phyloP scores from a whole-genome alignment of 768 basidiomycete genomes.

The Collybiopsis confluens region DNA sequence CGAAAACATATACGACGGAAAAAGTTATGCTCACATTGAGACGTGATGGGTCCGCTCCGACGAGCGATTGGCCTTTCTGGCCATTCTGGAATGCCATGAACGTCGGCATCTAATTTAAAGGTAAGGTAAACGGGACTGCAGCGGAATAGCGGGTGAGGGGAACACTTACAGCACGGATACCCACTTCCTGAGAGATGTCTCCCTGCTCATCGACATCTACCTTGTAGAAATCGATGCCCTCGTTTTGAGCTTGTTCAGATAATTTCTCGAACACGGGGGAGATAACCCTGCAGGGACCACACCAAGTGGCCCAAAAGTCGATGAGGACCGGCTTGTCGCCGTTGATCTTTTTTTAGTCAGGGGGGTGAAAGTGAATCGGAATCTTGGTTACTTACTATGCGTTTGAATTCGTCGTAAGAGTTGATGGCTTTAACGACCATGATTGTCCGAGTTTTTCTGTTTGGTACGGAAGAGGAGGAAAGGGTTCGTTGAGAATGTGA shows the following conservation, averaged over 20 bases:
- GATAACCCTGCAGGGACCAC: constrained; percentile 66
- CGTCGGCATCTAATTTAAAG: constrained; percentile 35
- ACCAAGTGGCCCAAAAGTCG: constrained; percentile 81
- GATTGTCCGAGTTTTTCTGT: too few species aligned
- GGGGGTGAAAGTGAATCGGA: not conserved
- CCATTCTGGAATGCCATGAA: constrained; percentile 36
- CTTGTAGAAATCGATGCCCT: constrained; percentile 59
- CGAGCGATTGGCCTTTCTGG: constrained; percentile 29
- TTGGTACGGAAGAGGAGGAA: not conserved
- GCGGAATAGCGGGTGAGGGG: not conserved
- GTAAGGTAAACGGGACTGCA: not conserved
- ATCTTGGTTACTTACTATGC: constrained; percentile 33
- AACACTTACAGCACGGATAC: constrained; percentile 54
- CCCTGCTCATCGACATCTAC: constrained; percentile 64
- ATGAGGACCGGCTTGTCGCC: constrained; percentile 40
- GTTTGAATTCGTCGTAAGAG: constrained; percentile 34
- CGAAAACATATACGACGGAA: not conserved
- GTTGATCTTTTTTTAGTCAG: constrained; percentile 32
- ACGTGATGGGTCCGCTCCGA: constrained; percentile 42
- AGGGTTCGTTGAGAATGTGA: not conserved
- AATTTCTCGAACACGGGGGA: constrained; percentile 61
- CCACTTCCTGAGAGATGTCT: constrained; percentile 53
- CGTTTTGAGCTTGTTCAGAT: constrained; percentile 26
- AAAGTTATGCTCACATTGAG: constrained; percentile 31
- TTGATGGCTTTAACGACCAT: constrained; percentile 38